These are phyloP conservation scores for Fusarium illudens DNA, from an alignment of 2,329 filamentous ascomycete genomes.

Conservation along the genomic window DNA sequence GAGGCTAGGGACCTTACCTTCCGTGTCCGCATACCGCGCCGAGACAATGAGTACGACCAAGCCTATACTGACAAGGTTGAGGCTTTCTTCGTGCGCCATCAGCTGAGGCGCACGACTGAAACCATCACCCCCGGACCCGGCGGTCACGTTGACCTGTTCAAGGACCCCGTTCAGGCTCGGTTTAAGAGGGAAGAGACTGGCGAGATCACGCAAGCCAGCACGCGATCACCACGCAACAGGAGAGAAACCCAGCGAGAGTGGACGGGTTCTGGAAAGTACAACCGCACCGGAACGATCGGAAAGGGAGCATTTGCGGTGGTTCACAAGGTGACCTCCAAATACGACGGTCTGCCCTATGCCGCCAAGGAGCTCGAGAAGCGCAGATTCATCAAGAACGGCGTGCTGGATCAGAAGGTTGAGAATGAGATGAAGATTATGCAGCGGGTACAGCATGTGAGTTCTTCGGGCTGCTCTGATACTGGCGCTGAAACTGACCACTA, in stretches of 20 bases:
- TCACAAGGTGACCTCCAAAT: conserved; percentile 87
- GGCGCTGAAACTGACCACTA: conserved; percentile 16
- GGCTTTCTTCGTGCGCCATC: conserved; percentile 65
- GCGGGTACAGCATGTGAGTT: conserved; percentile 78
- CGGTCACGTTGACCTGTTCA: conserved; percentile 55
- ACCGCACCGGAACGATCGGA: conserved; percentile 81
- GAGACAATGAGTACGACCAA: conserved; percentile 70
- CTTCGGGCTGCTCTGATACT: neutral
- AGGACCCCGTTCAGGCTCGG: conserved; percentile 36
- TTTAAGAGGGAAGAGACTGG: conserved; percentile 32
- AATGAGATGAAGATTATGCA: conserved; percentile 99
- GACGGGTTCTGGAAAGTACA: conserved; percentile 86
- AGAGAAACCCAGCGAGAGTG: conserved; percentile 66
- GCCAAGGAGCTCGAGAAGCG: conserved; percentile 96
- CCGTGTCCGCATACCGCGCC: conserved; percentile 82
- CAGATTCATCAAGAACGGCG: conserved; percentile 90
- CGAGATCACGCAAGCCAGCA: conserved; percentile 22
- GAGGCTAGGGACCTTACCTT: conserved; percentile 73
- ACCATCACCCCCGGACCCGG: conserved; percentile 58
- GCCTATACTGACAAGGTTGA: conserved; percentile 74
- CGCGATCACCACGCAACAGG: conserved; percentile 34
- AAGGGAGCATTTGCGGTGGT: conserved; percentile 96
- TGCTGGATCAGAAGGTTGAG: conserved; percentile 89
- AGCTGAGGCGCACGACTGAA: conserved; percentile 48
- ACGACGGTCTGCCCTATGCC: conserved; percentile 82